phyloP scores from a whole-genome alignment of 441 rosid species.

The Brassica hybrid region DNA sequence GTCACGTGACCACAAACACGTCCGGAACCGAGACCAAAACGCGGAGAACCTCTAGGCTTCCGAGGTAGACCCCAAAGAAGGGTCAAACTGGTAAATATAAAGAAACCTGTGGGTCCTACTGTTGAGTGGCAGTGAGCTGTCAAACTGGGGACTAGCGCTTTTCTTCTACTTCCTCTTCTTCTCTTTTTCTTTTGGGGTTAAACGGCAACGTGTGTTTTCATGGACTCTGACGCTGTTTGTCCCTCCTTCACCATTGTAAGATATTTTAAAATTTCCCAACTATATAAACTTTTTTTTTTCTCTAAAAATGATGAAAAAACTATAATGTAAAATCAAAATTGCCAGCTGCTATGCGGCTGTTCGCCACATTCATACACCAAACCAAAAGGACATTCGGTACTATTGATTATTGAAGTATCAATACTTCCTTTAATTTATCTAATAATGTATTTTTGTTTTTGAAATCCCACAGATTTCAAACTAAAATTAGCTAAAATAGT shows the following conservation, averaged over 20 bases:
- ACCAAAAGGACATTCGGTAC: slow-evolving; percentile 37
- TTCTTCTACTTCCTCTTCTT: slow-evolving; percentile 8
- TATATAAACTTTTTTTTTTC: no score
- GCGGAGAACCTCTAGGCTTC: slow-evolving; percentile 50
- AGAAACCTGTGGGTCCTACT: slow-evolving; percentile 29
- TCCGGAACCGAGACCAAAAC: slow-evolving; percentile 36
- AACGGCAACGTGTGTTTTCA: slow-evolving; percentile 46
- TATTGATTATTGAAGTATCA: no score
- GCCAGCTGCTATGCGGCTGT: slow-evolving; percentile 48
- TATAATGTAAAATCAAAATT: slow-evolving; percentile 26
- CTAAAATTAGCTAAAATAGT: background rate
- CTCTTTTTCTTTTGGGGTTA: background rate
- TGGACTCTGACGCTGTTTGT: slow-evolving; percentile 46
- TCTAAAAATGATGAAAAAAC: slow-evolving; percentile 2
- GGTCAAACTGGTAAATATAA: slow-evolving; percentile 31
- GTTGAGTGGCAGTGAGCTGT: slow-evolving; percentile 45
- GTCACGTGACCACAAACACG: slow-evolving; percentile 43
- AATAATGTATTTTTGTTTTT: background rate
- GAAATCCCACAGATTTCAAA: background rate
- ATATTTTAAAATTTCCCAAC: no score
- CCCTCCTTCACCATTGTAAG: slow-evolving; percentile 27
- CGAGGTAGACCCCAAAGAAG: slow-evolving; percentile 7
- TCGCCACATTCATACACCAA: slow-evolving; percentile 43
- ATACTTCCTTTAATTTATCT: background rate
- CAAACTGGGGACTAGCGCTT: slow-evolving; percentile 41